These are phyloP conservation scores for Colletotrichum aenigma DNA, from an alignment of 2,329 filamentous ascomycete genomes.

Conservation along the genomic window DNA sequence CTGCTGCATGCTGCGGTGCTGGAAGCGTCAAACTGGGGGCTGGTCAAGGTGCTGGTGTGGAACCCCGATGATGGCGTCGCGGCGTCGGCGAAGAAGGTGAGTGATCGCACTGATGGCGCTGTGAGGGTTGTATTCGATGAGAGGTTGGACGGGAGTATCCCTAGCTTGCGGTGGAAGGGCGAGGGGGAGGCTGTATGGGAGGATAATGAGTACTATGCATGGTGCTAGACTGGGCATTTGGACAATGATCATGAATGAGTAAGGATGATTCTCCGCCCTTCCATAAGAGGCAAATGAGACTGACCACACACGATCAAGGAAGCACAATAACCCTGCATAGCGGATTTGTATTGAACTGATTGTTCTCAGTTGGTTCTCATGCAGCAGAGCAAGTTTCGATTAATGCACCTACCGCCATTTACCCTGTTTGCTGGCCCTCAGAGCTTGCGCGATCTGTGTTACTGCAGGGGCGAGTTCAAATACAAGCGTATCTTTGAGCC, in stretches of 20 bases:
- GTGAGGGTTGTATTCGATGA: constrained; percentile 31
- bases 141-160: constrained; percentile 32
- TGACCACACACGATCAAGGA: too few species aligned
- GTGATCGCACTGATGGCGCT: constrained; percentile 40
- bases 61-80: constrained; percentile 35
- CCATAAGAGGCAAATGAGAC: too few species aligned
- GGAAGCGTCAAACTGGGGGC: constrained; percentile 33
- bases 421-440: too few species aligned
- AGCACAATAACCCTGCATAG: too few species aligned
- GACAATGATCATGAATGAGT: not conserved
- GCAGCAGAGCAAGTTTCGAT: too few species aligned
- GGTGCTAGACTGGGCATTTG: constrained; percentile 12
- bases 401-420: too few species aligned
- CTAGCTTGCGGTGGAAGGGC: constrained; percentile 38
- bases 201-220: constrained; percentile 31
- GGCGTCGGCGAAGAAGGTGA: constrained; percentile 30
- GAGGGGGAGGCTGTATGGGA: constrained; percentile 33
- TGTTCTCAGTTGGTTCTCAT: too few species aligned
- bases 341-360: too few species aligned
- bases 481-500: too few species aligned
- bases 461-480: too few species aligned
- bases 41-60: constrained; percentile 39
- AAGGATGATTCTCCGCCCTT: too few species aligned
- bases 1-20: constrained; percentile 36
- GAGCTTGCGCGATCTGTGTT: too few species aligned